Evolutionary conservation across 2,329 filamentous ascomycete species (phyloP).

Genomic region (Sporothrix brunneoviolacea): DNA sequence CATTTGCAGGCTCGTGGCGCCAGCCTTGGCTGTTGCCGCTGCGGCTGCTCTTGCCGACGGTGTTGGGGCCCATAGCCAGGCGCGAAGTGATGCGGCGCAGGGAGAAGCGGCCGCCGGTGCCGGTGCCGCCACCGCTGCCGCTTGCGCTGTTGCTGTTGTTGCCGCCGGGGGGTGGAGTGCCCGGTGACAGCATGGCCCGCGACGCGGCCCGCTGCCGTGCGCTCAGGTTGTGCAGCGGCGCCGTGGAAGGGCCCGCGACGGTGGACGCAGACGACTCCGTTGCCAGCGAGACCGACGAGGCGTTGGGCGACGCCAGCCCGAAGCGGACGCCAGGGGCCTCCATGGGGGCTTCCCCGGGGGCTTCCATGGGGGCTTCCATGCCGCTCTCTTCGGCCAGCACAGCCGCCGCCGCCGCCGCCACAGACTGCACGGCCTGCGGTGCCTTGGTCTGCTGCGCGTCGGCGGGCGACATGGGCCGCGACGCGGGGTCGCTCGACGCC

Average conservation of each 20-base stretch:
- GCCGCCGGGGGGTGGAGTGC: background rate
- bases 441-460: background rate
- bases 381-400: slow-evolving; percentile 5
- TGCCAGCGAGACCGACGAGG: background rate
- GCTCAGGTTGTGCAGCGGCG: slow-evolving; percentile 1
- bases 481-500: slow-evolving; percentile 1
- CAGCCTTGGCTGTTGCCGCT: background rate
- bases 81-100: slow-evolving; percentile 6
- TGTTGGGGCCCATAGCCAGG: background rate
- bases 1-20: background rate
- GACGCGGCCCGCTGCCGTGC: slow-evolving; percentile 10
- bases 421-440: background rate
- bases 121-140: background rate
- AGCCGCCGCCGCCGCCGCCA: slow-evolving; percentile 3
- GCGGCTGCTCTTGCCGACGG: background rate
- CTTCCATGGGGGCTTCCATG: no score
- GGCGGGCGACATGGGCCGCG: background rate
- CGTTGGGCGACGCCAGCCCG: background rate
- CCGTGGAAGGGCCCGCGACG: slow-evolving; percentile 3
- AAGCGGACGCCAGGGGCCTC: background rate
- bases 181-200: background rate
- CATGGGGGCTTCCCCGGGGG: background rate
- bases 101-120: slow-evolving; percentile 6
- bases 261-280: background rate
- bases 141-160: background rate